Evolutionary conservation across 352 stramenopile species (phyloP), one percentile per base, ranked within the genome.

Genomic region (Phytophthora sp.): DNA sequence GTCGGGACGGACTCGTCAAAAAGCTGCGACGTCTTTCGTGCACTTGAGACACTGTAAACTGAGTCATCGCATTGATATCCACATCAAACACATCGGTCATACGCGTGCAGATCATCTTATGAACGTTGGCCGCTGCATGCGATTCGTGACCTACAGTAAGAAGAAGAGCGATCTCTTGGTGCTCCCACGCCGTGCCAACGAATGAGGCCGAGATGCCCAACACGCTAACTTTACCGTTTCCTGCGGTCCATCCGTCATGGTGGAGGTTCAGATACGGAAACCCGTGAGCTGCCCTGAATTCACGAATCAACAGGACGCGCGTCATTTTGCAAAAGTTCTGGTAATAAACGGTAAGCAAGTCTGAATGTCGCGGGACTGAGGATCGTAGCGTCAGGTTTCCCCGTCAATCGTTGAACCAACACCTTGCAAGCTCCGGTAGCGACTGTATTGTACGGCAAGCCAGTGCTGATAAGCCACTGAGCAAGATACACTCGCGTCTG

Each of bases 131-230:
- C 21, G 41, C 32, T 20, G 41, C 17, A 24, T 54, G 42, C 7
- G 54, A 49, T 35, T 23, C 10, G 12, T 49, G 28, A 0, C n/a
- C 43, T 35, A 63, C 54, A 43, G 35, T 57, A 5, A 64, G 17
- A 21, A 56, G 35, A 9, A 64, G 20, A 3, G 37, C 44, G 13
- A 64, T 37, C 15, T 64, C 45, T 0, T n/a, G 44, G 5, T 45
- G 38, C 5, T 0, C 2, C 20, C 44, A 64, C 12, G n/a, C 30
- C 13, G 8, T 18, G 20, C 62, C 43, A 23, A 68, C 57, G 1
- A 57, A 53, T 4, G 15, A 50, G 3, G 23, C 11, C 4, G 28
- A 68, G 2, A 32, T 56, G 1, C 51, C 51, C n/a, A 62, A 10
- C 3, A 51, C 37, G 1, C 51, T 23, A 3, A 34, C 8, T 48